Evolutionary conservation across 495 filamentous ascomycete genomes (phyloP).

Genomic region (Penicillium nucicola): DNA sequence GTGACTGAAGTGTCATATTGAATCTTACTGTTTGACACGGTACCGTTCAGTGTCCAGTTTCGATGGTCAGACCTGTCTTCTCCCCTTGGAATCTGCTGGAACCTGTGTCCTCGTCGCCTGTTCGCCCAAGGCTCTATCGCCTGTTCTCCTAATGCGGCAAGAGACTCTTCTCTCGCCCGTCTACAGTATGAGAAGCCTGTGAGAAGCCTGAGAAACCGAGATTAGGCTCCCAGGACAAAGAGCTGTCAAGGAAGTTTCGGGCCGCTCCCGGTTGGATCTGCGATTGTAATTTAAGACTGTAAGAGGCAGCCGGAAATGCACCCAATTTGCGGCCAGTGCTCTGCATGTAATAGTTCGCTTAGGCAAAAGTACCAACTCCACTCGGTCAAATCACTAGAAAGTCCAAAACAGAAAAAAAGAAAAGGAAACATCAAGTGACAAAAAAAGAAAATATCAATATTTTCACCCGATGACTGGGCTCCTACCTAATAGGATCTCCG

Average conservation of each 20-base stretch:
- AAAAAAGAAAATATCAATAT: too few relatives aligned
- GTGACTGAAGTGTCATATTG: too few relatives aligned
- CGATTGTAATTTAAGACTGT: neutral
- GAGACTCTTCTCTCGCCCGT: too few relatives aligned
- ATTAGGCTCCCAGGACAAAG: constrained; percentile 9
- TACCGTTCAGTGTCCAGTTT: too few relatives aligned
- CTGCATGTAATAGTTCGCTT: constrained; percentile 33
- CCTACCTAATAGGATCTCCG: neutral
- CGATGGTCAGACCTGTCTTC: too few relatives aligned
- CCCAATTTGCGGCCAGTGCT: constrained; percentile 32
- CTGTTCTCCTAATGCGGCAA: neutral
- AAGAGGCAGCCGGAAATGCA: constrained; percentile 30
- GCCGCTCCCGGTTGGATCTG: constrained; percentile 22
- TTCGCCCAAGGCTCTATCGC: too few relatives aligned
- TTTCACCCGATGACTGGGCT: neutral
- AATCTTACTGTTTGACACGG: too few relatives aligned
- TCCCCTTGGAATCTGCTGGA: too few relatives aligned
- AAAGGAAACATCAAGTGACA: too few relatives aligned
- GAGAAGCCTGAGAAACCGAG: too few relatives aligned
- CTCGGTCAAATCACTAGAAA: neutral
- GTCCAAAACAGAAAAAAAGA: neutral
- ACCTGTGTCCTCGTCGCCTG: too few relatives aligned
- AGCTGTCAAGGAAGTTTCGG: constrained; percentile 28
- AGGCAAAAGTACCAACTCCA: constrained; percentile 25
- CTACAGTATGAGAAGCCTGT: too few relatives aligned